A percentile compares a stretch with the other conserved stretches of the same genome.
These are phyloP conservation scores for Globisporangium sylvaticum DNA, from an alignment of 352 stramenopile genomes.

Conservation along the genomic window DNA sequence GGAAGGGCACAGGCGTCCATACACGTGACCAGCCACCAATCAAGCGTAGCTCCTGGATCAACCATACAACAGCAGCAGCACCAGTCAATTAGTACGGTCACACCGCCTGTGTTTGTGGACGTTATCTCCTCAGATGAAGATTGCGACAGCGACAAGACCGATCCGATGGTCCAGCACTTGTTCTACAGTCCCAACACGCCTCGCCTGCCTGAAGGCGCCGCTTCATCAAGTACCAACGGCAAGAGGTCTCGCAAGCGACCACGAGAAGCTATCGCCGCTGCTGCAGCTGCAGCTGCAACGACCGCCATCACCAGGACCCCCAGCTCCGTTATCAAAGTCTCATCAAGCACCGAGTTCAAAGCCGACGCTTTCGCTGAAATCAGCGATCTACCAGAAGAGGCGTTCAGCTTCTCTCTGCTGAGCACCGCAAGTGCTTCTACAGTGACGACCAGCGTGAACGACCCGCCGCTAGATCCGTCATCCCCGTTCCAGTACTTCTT, in stretches of 20 bases:
- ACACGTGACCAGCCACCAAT: neutral
- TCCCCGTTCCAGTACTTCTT: conserved; percentile 57
- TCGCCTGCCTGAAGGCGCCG: conserved; percentile 9
- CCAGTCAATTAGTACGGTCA: neutral
- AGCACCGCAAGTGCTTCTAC: neutral
- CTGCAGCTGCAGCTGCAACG: neutral
- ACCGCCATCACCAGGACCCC: neutral
- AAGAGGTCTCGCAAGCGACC: conserved; percentile 29
- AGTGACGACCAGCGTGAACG: neutral
- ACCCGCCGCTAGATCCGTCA: conserved; percentile 14
- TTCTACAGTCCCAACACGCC: conserved; percentile 80
- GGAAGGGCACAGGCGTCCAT: neutral
- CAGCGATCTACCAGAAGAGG: neutral
- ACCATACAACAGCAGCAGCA: neutral
- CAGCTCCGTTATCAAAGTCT: neutral
- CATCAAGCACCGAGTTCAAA: neutral
- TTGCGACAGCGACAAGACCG: conserved; percentile 58
- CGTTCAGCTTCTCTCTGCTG: conserved; percentile 19
- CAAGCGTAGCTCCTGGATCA: neutral
- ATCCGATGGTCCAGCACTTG: conserved; percentile 65
- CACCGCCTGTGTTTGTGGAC: conserved; percentile 51
- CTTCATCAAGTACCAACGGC: too few species aligned
- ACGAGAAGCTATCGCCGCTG: conserved; percentile 14
- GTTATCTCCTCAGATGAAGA: conserved; percentile 55
- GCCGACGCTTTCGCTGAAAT: too few species aligned